phyloP scores from a whole-genome alignment of 1,139 yeast species.

The Geotrichum klebahnii region DNA sequence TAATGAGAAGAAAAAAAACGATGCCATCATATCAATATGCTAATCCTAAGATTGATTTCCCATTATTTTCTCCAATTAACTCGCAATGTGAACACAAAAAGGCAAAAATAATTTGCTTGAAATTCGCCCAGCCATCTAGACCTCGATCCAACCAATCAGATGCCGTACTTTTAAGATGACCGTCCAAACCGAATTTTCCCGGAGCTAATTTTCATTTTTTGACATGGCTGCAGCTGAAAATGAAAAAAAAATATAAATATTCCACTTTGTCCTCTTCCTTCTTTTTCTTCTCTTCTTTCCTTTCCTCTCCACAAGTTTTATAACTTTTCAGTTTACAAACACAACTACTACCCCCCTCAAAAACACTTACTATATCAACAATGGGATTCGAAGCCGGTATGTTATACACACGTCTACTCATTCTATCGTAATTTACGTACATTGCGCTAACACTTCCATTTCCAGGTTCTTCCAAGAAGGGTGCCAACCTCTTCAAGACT shows the following conservation, averaged over 20 bases:
- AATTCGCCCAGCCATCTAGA: too few relatives aligned
- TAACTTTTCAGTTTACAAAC: not conserved
- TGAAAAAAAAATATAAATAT: constrained; percentile 8
- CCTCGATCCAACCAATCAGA: too few relatives aligned
- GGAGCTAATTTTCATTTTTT: not conserved
- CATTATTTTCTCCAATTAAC: too few relatives aligned
- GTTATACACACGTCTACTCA: not conserved
- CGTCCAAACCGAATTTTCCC: too few relatives aligned
- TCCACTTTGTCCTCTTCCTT: not conserved
- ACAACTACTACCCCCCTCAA: not conserved
- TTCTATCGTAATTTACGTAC: not conserved
- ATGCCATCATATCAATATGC: too few relatives aligned
- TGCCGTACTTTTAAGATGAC: too few relatives aligned
- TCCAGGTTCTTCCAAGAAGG: constrained; percentile 85
- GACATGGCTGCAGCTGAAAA: not conserved
- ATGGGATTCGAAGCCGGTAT: constrained; percentile 19
- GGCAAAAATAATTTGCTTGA: too few relatives aligned
- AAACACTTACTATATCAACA: constrained; percentile 5
- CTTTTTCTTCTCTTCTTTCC: constrained; percentile 1
- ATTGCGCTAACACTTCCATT: not conserved
- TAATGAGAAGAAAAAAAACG: too few relatives aligned
- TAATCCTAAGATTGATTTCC: too few relatives aligned
- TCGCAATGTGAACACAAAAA: too few relatives aligned
- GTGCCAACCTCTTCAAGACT: constrained; percentile 96
- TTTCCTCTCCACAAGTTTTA: not conserved